Evolutionary conservation across 441 rosid genomes (phyloP).

Genomic region (Omphalea diandra): DNA sequence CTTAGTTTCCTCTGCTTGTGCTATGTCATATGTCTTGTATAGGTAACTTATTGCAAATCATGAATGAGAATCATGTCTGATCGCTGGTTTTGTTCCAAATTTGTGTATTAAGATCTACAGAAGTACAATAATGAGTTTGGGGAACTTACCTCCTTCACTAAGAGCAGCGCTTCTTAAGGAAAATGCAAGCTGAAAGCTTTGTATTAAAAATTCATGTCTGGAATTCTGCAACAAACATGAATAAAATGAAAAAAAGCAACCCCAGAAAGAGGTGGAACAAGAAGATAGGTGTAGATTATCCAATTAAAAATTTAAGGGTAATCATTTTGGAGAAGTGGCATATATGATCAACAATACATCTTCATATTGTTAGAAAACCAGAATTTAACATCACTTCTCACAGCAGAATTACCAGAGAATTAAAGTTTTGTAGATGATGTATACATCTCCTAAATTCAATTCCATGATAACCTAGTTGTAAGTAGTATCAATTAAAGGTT

Average conservation of each 20-base stretch:
- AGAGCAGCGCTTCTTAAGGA: slow-evolving; percentile 80
- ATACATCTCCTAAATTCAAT: neutral
- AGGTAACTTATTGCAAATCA: neutral
- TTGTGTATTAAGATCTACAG: neutral
- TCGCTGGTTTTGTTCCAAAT: neutral
- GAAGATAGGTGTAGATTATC: slow-evolving; percentile 4
- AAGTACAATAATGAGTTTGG: neutral
- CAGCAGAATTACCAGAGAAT: neutral
- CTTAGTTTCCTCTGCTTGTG: neutral
- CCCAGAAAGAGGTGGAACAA: slow-evolving; percentile 3
- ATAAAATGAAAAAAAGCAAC: slow-evolving; percentile 17
- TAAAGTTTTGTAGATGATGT: neutral
- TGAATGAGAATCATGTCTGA: neutral
- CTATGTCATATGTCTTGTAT: neutral
- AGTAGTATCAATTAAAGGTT: neutral
- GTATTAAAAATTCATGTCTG: slow-evolving; percentile 63
- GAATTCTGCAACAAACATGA: slow-evolving; percentile 63
- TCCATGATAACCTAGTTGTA: neutral
- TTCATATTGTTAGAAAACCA: neutral
- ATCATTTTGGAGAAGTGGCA: neutral
- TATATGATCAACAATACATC: neutral
- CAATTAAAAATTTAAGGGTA: slow-evolving; percentile 8
- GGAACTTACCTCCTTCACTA: slow-evolving; percentile 54
- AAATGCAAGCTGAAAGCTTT: slow-evolving; percentile 93
- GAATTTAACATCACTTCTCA: slow-evolving; percentile 2